Evolutionary conservation across 306 rosid genomes (phyloP), one percentile per base, ranked within the genome.

Genomic region (Benincasa hispida): DNA sequence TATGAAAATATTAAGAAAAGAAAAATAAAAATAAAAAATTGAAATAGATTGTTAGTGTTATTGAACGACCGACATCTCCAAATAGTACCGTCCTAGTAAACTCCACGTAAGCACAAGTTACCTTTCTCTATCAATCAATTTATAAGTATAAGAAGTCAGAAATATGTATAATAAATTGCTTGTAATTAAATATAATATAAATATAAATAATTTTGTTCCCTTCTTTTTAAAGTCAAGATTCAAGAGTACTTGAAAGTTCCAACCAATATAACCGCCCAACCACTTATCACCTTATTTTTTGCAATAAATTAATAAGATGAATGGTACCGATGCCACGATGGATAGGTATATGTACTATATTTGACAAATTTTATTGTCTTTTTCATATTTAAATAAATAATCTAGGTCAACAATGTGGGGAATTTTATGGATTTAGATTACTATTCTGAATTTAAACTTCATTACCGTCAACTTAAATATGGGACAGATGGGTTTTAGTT

Each of bases 181-280:
- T 45, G 37, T 24, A 15, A 45, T 24, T 21, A 22, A 69, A 42
- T 21, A 69, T 22, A 69, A 25, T 7, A 5, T 41, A 10, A 32
- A 17, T 12, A 7, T 7, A 18, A 60, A 60, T 17, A 6, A 59
- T 25, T 1, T 3, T 1, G 0, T 60, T 10, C 28, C 39, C 42
- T 62, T 63, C 27, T 19, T 34, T 19, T 63, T 34, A 9, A 63
- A 63, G 72, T 19, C n/a, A 32, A 35, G 28, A 65, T 61, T 30
- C 4, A 15, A 61, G 21, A 27, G 67, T 60, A 60, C 72, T 34
- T 19, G 22, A 35, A 65, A 37, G 28, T 41, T 42, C 37, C 57
- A 45, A 41, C 34, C 15, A 14, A 24, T n/a, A 69, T 69, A 69
- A 69, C 75, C 75, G 56, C 57, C 75, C 75, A 69, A 69, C 75